Evolutionary conservation across 176 grass and related monocot genomes (phyloP).

Genomic region (Zea mays): Zm-B73-REFERENCE-NAM-5.0 NC_050097.1:179489501-179490000

Average conservation of each 20-base stretch:
- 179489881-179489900: not conserved
- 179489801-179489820: not conserved
- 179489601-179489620: not conserved
- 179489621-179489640: not conserved
- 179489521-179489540: slow-evolving; percentile 98
- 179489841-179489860: not conserved
- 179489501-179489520: slow-evolving; percentile 78
- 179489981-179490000: not conserved
- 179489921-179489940: not conserved
- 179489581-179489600: not conserved
- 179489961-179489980: not conserved
- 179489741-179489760: not conserved
- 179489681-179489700: not conserved
- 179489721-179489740: not conserved
- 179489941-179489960: not conserved
- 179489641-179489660: not conserved
- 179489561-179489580: not conserved
- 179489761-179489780: no score
- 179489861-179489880: not conserved
- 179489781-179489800: not conserved
- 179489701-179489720: not conserved
- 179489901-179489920: not conserved
- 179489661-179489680: not conserved
- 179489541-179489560: slow-evolving; percentile 87
- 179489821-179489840: not conserved